Conservation (phyloP, 2,329 filamentous ascomycete genomes). For the Xylaria sp. region DNA sequence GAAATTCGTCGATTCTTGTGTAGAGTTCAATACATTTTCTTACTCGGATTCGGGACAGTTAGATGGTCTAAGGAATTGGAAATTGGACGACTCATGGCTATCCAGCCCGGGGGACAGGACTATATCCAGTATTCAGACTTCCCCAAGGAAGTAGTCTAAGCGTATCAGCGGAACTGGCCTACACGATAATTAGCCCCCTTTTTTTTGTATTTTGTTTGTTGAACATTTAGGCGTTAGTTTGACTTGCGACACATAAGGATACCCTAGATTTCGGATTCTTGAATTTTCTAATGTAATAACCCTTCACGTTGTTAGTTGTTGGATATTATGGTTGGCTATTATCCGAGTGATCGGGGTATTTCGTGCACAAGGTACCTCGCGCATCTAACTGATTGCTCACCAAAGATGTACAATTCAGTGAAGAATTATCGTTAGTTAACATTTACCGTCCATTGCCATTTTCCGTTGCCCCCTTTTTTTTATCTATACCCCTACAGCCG, state of each 20-base stretch:
- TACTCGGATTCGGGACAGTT: conserved; percentile 43
- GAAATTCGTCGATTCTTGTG: conserved; percentile 31
- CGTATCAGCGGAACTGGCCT: background rate
- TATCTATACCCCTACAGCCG: conserved; percentile 1
- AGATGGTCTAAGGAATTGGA: conserved; percentile 39
- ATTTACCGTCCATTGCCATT: background rate
- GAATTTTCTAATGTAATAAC: conserved; percentile 6
- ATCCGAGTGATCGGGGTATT: background rate
- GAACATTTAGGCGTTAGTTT: background rate
- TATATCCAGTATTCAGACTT: background rate
- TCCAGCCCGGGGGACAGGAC: background rate
- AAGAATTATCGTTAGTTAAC: background rate
- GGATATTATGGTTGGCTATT: background rate
- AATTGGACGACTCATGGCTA: conserved; percentile 38
- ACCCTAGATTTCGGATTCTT: conserved; percentile 18
- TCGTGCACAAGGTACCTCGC: background rate
- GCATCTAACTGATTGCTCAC: too few species aligned
- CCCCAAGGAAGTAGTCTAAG: background rate
- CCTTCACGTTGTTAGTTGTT: background rate
- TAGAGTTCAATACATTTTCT: conserved; percentile 27
- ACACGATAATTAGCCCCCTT: background rate
- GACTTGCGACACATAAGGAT: conserved; percentile 6
- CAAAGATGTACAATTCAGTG: background rate
- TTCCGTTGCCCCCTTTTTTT: background rate
- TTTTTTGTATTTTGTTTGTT: conserved; percentile 8